Percentiles rank a stretch among this genome's conserved stretches.
These are phyloP conservation scores for Pyropia yezoensis DNA, from an alignment of 23 red algal species.

Conservation along the genomic window DNA sequence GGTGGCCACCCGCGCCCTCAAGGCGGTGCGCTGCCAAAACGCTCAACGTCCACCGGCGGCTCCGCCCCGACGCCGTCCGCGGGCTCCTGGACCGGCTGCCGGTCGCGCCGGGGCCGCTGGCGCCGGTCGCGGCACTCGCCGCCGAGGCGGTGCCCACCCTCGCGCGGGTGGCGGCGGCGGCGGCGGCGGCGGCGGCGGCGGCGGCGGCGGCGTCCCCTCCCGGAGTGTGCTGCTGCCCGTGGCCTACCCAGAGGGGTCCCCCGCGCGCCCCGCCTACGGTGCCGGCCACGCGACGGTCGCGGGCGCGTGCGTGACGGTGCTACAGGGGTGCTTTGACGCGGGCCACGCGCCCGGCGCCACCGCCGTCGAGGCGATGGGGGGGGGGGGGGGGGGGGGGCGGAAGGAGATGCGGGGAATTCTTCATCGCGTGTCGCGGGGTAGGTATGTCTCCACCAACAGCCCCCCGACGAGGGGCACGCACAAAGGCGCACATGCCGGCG, in stretches of 20 bases:
- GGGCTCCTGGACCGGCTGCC: conserved; percentile 16
- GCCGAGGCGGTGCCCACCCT: not conserved
- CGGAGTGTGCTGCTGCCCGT: conserved; percentile 21
- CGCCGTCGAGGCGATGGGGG: not conserved
- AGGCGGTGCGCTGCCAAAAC: conserved; percentile 65
- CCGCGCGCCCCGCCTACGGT: conserved; percentile 51
- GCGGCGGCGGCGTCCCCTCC: not conserved
- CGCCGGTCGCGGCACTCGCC: not conserved
- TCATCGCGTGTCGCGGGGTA: too few species aligned
- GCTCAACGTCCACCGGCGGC: conserved; percentile 38
- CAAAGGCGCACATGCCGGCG: too few species aligned
- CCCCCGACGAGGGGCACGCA: too few species aligned
- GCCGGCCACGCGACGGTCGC: conserved; percentile 65
- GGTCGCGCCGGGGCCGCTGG: not conserved
- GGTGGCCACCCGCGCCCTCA: conserved; percentile 55
- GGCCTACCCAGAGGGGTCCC: conserved; percentile 56
- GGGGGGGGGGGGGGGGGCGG: too few species aligned
- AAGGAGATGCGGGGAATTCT: too few species aligned
- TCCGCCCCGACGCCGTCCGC: conserved; percentile 39
- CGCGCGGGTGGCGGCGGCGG: not conserved
- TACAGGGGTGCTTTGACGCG: conserved; percentile 50
- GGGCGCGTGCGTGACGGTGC: conserved; percentile 47
- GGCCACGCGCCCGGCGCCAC: conserved; percentile 4
- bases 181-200: not conserved
- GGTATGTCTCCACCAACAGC: too few species aligned